Base-by-base conservation (phyloP, 164 flowering plant genomes). In the Dillenia suffruticosa region DNA sequence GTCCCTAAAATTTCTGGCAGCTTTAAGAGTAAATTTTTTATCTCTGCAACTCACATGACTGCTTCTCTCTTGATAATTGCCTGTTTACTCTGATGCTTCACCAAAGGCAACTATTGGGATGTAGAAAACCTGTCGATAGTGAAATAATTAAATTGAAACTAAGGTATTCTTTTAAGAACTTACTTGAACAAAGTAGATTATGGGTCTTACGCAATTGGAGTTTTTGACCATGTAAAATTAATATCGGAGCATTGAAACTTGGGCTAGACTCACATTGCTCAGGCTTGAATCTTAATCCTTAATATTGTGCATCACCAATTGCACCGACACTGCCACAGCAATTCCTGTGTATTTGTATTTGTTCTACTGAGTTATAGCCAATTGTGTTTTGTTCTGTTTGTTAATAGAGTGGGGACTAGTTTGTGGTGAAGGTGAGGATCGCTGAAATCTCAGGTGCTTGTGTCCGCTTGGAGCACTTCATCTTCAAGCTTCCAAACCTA, bases 371-470 rank as follows among this genome's bases (percentile, higher is more conserved):
- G 40, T 32, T 32, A 32, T 7, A 4, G 6, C 40, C 6, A 32
- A 32, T 32, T 32, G 0, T 32, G 40, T 32, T 32, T 32, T 32
- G 40, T 32, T 32, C 40, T 32, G 7, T 32, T 32, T 32, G 60
- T 51, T 14, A 60, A 61, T 68, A 94, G 98, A 87, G 92, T 72
- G 86, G 95, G 58, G 98, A 91, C 64, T 78, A 72, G 71, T 89
- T 94, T 73, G 82, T 91, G 11, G 88, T 94, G 67, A 86, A 77
- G 70, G 96, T 89, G 63, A 83, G 95, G 77, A 46, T 91, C 49
- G 79, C 84, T 17, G 93, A 81, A 54, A 76, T 84, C 52, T 89
- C 97, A 13, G 90, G 87, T 63, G 95, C 79, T 51, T 89, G 98
- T 58, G 26, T 93, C 12, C 80, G 70, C 78, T 76, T 93, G 63